These are phyloP conservation scores for Immersiella caudata DNA, from an alignment of 495 filamentous ascomycete species.

Conservation along the genomic window DNA sequence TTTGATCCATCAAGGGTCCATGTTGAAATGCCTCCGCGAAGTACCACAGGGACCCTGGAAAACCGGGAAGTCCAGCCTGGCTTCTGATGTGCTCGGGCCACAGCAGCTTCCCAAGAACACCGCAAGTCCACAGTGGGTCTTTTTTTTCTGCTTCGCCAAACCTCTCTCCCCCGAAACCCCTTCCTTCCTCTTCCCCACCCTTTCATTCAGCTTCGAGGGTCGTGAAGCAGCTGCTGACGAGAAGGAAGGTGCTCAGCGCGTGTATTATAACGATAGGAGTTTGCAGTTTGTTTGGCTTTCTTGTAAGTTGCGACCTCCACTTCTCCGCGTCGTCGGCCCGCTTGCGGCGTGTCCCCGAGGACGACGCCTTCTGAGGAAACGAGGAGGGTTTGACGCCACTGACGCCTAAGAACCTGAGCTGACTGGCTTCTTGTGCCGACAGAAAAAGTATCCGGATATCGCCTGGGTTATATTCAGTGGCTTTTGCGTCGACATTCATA, in stretches of 20 bases:
- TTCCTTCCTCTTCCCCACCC: conserved; percentile 28
- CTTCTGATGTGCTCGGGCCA: conserved; percentile 4
- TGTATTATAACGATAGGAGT: conserved; percentile 2
- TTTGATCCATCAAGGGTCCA: background rate
- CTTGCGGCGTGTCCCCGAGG: background rate
- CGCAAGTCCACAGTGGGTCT: background rate
- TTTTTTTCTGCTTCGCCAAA: conserved; percentile 29
- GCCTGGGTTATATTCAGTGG: background rate
- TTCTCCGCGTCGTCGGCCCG: background rate
- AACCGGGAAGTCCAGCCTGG: background rate
- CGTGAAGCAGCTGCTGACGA: conserved; percentile 12
- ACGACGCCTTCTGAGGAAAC: no score
- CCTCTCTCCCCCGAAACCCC: conserved; percentile 16
- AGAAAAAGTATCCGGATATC: conserved; percentile 4
- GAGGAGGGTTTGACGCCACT: no score
- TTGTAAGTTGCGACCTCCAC: background rate
- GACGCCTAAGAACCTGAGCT: no score
- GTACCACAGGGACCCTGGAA: background rate
- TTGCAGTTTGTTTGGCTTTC: conserved; percentile 1
- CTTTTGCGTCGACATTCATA: background rate
- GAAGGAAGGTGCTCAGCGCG: background rate
- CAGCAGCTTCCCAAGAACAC: background rate
- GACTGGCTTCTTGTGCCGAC: background rate
- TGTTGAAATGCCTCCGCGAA: background rate
- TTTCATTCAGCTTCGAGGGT: conserved; percentile 25